Percentiles rank a stretch among this genome's conserved stretches.
Evolutionary conservation across 345 rosid species (phyloP).

Genomic region (Populus davidiana): DNA sequence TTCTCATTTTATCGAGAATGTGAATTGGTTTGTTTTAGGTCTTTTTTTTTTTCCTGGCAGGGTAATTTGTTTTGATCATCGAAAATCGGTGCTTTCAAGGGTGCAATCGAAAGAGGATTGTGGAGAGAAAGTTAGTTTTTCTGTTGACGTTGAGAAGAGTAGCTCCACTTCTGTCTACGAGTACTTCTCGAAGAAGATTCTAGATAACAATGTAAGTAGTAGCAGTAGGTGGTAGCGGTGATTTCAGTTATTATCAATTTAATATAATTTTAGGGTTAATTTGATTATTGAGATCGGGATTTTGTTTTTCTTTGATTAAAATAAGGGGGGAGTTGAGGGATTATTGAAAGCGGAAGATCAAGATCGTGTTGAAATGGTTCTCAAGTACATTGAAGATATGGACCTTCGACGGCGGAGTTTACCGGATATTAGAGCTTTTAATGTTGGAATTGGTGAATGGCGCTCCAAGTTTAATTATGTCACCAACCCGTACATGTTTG

Average conservation of each 20-base stretch:
- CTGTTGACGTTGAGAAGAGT: conserved; percentile 59
- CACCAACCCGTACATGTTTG: conserved; percentile 62
- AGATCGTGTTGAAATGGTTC: conserved; percentile 46
- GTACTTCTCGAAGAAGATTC: conserved; percentile 56
- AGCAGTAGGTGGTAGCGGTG: conserved; percentile 39
- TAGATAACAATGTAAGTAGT: conserved; percentile 12
- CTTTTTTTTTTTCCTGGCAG: conserved; percentile 27
- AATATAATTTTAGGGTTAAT: neutral
- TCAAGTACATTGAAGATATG: conserved; percentile 69
- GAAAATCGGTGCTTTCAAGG: conserved; percentile 42
- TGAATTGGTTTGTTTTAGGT: neutral
- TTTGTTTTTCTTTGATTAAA: conserved; percentile 7
- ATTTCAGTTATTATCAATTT: neutral
- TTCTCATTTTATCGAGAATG: neutral
- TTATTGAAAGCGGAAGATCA: conserved; percentile 42
- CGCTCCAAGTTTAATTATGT: conserved; percentile 61
- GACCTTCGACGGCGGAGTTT: conserved; percentile 75
- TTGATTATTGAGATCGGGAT: neutral
- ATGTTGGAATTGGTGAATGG: conserved; percentile 59
- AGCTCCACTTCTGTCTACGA: conserved; percentile 62
- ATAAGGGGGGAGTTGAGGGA: conserved; percentile 34
- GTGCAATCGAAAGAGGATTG: conserved; percentile 24
- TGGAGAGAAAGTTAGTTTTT: conserved; percentile 33
- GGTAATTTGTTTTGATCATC: conserved; percentile 79
- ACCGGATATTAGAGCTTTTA: conserved; percentile 55